Evolutionary conservation across 1,139 yeast genomes (phyloP).

Genomic region (Suhomyces yuchorum): DNA sequence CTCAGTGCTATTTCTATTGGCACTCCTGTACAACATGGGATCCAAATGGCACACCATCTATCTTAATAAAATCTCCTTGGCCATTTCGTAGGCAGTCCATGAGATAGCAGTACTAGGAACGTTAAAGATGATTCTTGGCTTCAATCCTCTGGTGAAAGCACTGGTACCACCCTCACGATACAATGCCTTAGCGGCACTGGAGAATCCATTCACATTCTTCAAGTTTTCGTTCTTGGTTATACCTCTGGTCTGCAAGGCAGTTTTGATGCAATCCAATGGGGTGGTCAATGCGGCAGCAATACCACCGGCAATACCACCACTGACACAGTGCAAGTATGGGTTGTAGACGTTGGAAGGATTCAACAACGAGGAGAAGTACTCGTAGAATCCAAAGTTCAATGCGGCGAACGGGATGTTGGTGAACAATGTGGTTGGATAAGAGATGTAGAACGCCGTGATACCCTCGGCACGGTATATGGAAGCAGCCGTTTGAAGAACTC

Average conservation of each 20-base stretch:
- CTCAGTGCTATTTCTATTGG: conserved; percentile 1
- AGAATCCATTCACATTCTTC: conserved; percentile 65
- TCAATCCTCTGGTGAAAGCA: conserved; percentile 83
- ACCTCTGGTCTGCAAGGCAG: conserved; percentile 81
- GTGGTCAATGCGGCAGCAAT: conserved; percentile 95
- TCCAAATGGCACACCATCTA: not conserved
- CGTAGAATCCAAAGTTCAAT: conserved; percentile 90
- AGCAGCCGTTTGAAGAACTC: conserved; percentile 40
- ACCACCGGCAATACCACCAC: conserved; percentile 97
- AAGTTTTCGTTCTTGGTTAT: conserved; percentile 53
- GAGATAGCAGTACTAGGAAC: conserved; percentile 97
- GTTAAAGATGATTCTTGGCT: conserved; percentile 89
- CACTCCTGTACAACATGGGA: conserved; percentile 1
- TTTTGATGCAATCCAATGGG: conserved; percentile 93
- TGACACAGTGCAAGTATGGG: conserved; percentile 88
- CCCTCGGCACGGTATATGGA: conserved; percentile 76
- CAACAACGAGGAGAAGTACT: conserved; percentile 71
- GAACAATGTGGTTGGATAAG: conserved; percentile 92
- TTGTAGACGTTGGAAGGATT: conserved; percentile 82
- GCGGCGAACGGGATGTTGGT: conserved; percentile 97
- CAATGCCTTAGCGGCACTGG: conserved; percentile 71
- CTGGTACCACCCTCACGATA: conserved; percentile 62
- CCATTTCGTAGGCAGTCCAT: conserved; percentile 99
- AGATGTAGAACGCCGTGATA: conserved; percentile 77
- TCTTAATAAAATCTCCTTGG: conserved; percentile 62